A percentile compares a stretch with the other conserved stretches of the same genome.
These are phyloP conservation scores for Collybiopsis confluens DNA, from an alignment of 768 basidiomycete species.

Conservation along the genomic window DNA sequence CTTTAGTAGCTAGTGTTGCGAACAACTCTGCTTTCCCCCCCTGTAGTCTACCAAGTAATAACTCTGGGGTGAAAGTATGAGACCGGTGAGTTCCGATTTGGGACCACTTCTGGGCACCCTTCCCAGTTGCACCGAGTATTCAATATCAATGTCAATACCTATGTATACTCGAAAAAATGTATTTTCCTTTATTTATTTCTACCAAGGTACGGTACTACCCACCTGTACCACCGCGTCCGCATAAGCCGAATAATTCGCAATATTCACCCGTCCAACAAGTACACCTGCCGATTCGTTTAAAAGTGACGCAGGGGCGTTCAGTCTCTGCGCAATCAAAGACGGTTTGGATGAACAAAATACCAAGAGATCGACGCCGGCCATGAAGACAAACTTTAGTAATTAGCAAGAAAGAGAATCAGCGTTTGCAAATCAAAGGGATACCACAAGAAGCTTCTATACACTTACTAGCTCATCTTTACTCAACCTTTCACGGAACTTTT, in stretches of 20 bases:
- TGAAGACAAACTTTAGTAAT: constrained; percentile 50
- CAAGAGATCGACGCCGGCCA: constrained; percentile 47
- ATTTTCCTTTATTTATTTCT: no score
- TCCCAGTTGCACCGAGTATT: no score
- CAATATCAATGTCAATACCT: no score
- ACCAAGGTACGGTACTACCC: constrained; percentile 38
- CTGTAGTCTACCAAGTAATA: no score
- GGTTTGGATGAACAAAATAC: constrained; percentile 58
- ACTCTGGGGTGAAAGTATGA: no score
- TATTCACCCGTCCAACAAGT: constrained; percentile 51
- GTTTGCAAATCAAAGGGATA: no score
- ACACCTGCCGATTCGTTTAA: constrained; percentile 39
- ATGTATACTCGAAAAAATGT: neutral
- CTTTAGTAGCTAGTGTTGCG: no score
- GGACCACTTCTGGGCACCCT: no score
- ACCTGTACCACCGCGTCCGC: constrained; percentile 44
- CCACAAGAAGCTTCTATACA: neutral
- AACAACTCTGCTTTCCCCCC: no score
- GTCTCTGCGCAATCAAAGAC: constrained; percentile 36
- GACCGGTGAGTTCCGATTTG: no score
- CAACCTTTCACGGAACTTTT: constrained; percentile 45
- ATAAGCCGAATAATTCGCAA: constrained; percentile 59
- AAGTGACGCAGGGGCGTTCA: constrained; percentile 46
- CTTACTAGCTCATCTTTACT: constrained; percentile 52
- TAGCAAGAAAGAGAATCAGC: neutral